Evolutionary conservation across 2,329 filamentous ascomycete species (phyloP).

Genomic region (Canariomyces notabilis): DNA sequence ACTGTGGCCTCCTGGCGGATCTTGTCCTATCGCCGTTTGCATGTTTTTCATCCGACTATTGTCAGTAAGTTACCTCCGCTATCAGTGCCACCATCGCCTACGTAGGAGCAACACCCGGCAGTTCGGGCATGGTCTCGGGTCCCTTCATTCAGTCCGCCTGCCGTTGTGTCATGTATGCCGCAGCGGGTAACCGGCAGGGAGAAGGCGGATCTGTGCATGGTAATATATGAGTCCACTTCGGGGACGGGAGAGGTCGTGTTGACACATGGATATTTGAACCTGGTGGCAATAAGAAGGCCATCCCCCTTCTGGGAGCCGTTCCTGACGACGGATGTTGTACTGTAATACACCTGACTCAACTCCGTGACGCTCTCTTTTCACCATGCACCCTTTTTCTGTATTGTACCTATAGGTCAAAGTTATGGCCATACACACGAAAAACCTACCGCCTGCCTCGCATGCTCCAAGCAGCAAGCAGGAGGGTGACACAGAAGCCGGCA

Average conservation of each 20-base stretch:
- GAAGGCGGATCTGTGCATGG: background rate
- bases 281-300: background rate
- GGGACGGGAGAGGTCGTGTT: background rate
- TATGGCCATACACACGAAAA: no score
- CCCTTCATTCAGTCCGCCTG: background rate
- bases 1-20: no score
- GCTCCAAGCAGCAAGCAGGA: background rate
- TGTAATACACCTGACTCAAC: no score
- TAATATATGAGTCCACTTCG: background rate
- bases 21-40: no score
- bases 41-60: no score
- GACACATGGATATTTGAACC: background rate
- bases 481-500: background rate
- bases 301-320: constrained; percentile 10
- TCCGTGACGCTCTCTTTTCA: no score
- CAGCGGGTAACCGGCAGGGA: background rate
- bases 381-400: no score
- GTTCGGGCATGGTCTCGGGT: background rate
- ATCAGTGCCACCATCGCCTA: no score
- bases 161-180: background rate
- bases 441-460: no score
- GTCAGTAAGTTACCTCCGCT: no score
- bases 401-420: no score
- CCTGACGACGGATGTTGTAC: constrained; percentile 10
- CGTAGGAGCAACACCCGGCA: background rate